phyloP scores from a whole-genome alignment of 208 protist species.

The Crithidia sp. region DNA sequence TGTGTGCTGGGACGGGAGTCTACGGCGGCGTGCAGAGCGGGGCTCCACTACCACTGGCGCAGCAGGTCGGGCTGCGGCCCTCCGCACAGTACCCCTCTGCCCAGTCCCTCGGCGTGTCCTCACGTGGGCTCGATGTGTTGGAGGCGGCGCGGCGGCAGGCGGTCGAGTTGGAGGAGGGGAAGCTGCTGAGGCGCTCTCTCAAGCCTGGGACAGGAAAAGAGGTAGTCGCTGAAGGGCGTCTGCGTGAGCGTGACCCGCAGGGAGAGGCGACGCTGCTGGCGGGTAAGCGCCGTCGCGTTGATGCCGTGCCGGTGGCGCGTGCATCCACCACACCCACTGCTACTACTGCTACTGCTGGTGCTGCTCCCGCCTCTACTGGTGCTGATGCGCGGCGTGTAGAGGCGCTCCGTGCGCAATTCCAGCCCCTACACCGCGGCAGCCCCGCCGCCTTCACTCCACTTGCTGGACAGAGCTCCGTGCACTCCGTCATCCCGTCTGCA shows the following conservation, averaged over 20 bases:
- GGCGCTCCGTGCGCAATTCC: conserved; percentile 37
- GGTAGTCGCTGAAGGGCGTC: not conserved
- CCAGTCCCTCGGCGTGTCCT: conserved; percentile 49
- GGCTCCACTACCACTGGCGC: conserved; percentile 42
- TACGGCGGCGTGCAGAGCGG: conserved; percentile 61
- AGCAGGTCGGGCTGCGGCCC: conserved; percentile 20
- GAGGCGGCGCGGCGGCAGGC: conserved; percentile 52
- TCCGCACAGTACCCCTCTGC: conserved; percentile 36
- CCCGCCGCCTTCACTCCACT: conserved; percentile 32
- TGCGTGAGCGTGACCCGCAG: conserved; percentile 4
- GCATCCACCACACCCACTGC: not conserved
- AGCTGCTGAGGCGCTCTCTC: conserved; percentile 43
- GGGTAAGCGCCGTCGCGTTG: not conserved
- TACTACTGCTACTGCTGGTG: not conserved
- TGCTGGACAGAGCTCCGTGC: conserved; percentile 14
- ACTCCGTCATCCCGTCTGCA: conserved; percentile 26
- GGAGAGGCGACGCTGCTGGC: not conserved
- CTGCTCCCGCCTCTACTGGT: not conserved
- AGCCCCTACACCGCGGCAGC: conserved; percentile 32
- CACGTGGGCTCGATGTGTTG: conserved; percentile 59
- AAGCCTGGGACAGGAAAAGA: not conserved
- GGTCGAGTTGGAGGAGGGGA: conserved; percentile 36
- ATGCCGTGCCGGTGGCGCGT: not conserved
- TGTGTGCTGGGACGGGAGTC: conserved; percentile 29
- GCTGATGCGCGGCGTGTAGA: conserved; percentile 23